Evolutionary conservation across 176 grass and related monocot species (phyloP).

Genomic region (Stipa capillata): DNA sequence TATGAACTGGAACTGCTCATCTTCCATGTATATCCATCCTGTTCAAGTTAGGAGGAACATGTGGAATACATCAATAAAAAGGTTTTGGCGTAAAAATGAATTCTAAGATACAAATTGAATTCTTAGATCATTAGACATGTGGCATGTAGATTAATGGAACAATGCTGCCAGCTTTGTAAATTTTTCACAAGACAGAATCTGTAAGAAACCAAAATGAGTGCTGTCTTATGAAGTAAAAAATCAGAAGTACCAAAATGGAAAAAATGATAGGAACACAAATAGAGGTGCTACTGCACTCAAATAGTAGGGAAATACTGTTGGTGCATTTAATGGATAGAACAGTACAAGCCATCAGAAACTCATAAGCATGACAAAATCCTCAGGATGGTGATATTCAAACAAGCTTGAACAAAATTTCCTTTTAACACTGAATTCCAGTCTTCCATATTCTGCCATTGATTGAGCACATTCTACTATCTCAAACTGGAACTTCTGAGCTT

Average conservation of each 20-base stretch:
- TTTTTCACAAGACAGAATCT: conserved; percentile 10
- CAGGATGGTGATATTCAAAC: neutral
- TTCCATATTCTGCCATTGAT: neutral
- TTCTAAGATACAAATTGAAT: neutral
- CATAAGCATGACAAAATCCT: neutral
- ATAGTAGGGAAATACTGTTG: neutral
- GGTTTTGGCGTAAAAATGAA: neutral
- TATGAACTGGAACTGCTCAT: conserved; percentile 76
- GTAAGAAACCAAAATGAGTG: neutral
- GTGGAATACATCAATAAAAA: conserved; percentile 5
- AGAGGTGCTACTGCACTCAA: neutral
- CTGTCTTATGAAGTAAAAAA: conserved; percentile 2
- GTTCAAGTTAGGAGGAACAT: conserved; percentile 22
- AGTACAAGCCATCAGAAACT: neutral
- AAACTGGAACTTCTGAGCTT: no score
- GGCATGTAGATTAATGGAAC: neutral
- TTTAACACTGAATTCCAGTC: conserved; percentile 2
- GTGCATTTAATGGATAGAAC: neutral
- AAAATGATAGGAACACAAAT: neutral
- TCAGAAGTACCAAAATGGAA: neutral
- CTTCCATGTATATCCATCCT: conserved; percentile 92
- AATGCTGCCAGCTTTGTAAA: neutral
- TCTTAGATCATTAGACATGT: neutral
- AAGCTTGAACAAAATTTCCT: neutral
- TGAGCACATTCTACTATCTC: neutral